Evolutionary conservation across 2,329 filamentous ascomycete genomes (phyloP), one percentile per base, ranked within the genome.

Genomic region (Phoma sp.): DNA sequence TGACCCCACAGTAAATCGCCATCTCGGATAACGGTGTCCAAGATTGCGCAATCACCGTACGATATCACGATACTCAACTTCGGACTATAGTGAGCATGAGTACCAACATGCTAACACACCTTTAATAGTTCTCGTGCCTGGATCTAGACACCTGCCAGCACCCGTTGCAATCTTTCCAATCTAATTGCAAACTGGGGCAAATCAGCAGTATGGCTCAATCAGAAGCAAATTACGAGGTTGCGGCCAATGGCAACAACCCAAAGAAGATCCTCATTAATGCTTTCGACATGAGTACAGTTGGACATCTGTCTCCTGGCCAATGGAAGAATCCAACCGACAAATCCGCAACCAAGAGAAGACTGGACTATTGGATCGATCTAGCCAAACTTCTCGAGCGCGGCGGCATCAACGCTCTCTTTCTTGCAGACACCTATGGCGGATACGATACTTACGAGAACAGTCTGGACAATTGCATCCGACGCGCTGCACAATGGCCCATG

Each of bases 301-400:
- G 85, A 2, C 86, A 89, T 66, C 67, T 89, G 30, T 85, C 83
- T 0, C 85, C 85, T 0, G 86, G 86, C 0, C 86, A 88, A 73
- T 89, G 86, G 86, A 88, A 86, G 81, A 86, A 88, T 47, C 85
- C 86, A 0, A 77, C 72, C 13, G 86, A 89, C 66, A 81, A 80
- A 52, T 86, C 84, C 0, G 81, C 83, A 0, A 84, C 82, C 0
- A 89, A 89, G 57, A 77, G 84, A 24, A 81, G 77, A 13, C 76
- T 88, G 1, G 75, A 82, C 9, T 88, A 88, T 64, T 89, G 85
- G 85, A 82, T 85, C 23, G 78, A 88, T 18, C 75, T 89, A 0
- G 86, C 86, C 7, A 83, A 86, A 55, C 67, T 88, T 0, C 75
- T 88, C 1, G 86, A 89, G 52, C 75, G 80, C 9, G 86, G 85